Conservation (phyloP, 78 protist species). For the Blattamonas nauphoetae region DNA sequence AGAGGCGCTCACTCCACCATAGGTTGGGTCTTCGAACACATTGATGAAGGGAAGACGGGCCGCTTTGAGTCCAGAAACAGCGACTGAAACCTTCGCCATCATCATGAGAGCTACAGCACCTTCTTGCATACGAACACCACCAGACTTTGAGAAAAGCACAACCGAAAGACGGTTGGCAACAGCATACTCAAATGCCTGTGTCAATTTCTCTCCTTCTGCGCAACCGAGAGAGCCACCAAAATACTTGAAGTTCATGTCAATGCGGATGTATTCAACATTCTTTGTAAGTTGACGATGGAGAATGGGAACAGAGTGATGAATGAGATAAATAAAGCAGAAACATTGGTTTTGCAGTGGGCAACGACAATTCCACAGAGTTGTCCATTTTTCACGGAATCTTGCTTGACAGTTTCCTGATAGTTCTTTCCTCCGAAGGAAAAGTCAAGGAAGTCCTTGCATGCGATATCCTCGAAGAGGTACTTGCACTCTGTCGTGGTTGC, state of each 20-base stretch:
- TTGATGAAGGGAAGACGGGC: conserved; percentile 29
- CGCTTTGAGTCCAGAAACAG: not conserved
- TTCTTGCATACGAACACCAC: conserved; percentile 46
- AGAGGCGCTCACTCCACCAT: conserved; percentile 37
- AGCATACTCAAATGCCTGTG: conserved; percentile 31
- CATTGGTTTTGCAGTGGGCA: not conserved
- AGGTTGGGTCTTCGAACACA: conserved; percentile 30
- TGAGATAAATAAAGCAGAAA: not conserved
- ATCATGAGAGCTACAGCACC: conserved; percentile 37
- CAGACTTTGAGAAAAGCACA: conserved; percentile 10
- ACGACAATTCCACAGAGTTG: not conserved
- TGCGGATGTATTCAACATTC: not conserved
- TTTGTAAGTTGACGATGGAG: not conserved
- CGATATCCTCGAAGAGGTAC: not conserved
- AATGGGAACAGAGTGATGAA: not conserved
- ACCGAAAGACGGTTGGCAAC: not conserved
- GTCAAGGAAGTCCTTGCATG: not conserved
- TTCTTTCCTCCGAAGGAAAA: not conserved
- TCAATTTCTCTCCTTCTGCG: conserved; percentile 41
- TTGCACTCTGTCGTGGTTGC: too few relatives aligned
- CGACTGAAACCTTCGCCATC: conserved; percentile 42
- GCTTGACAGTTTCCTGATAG: not conserved
- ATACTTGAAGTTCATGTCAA: not conserved
- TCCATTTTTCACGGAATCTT: not conserved
- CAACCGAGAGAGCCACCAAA: conserved; percentile 42